Base-by-base conservation (phyloP, 2,329 filamentous ascomycete genomes). In the Scedosporium apiospermum region DNA sequence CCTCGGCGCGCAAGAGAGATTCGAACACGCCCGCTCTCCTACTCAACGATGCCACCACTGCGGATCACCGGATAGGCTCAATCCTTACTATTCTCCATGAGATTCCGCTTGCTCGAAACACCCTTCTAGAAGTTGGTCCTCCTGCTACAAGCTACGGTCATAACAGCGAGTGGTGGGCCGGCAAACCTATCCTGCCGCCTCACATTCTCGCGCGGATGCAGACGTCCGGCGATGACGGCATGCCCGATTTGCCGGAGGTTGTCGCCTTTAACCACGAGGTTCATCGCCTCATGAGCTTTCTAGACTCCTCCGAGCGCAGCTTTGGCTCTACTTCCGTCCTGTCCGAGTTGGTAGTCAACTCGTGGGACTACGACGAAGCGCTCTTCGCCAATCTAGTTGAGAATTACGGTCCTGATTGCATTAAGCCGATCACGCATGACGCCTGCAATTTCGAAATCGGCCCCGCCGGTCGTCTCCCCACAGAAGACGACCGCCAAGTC, bases 201-300 rank as follows among this genome's bases (percentile, higher is more conserved):
- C 73, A 77, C 9, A 68, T 73, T 27, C 69, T 77, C 4, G 69
- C 70, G 4, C 71, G 70, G 58, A 70, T 74, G 67, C 69, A 69
- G 60, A 27, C n/a, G 38, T n/a, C 38, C 1, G 34, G n/a, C 18
- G 18, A 21, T 9, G n/a, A 57, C 9, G 27, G 26, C n/a, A 23
- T 61, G 12, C 26, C 57, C 46, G 10, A 38, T 12, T 18, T n/a
- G 18, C 38, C 57, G 34, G 14, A 57, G 5, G 18, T 18, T 26
- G 46, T 77, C 12, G 71, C 76, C 18, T 75, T 83, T 63, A 71
- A 75, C 60, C 77, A 84, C 26, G 85, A 88, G 69, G 66, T 87
- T 1, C 85, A 87, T 66, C 82, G 85, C 14, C 70, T 88, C 4
- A 80, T 88, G 75, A 85, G 84, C 9, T 87, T 88, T 65, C 76